A percentile compares a stretch with the other conserved stretches of the same genome.
phyloP scores from a whole-genome alignment of 2,329 filamentous ascomycete genomes.

The Diaporthe ampelina region DNA sequence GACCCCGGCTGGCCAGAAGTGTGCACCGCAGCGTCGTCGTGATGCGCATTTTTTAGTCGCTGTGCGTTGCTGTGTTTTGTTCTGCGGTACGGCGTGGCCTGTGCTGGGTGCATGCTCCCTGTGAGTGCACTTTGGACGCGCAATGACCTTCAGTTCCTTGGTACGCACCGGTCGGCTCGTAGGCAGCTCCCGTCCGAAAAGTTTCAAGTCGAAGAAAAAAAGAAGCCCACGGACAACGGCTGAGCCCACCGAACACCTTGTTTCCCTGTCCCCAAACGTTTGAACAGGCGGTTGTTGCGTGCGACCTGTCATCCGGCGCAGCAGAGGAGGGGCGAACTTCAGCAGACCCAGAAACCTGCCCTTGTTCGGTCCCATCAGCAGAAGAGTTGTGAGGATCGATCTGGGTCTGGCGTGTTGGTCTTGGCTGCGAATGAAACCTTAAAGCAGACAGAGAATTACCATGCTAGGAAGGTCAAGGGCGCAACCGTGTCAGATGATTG shows the following conservation, averaged over 20 bases:
- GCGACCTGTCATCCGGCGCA: constrained; percentile 27
- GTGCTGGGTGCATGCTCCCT: neutral
- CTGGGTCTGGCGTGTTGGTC: neutral
- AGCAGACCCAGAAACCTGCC: neutral
- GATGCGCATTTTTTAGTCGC: neutral
- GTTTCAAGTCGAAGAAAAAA: neutral
- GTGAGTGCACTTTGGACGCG: neutral
- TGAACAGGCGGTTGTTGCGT: constrained; percentile 16
- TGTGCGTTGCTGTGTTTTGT: neutral
- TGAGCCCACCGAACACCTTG: constrained; percentile 12
- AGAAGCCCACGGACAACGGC: constrained; percentile 5
- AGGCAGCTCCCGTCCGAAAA: constrained; percentile 11
- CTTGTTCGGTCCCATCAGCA: constrained; percentile 8
- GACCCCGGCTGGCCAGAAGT: neutral
- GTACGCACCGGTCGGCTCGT: neutral
- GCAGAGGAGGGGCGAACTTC: constrained; percentile 14
- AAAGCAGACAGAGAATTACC: constrained; percentile 26
- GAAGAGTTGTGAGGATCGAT: constrained; percentile 16
- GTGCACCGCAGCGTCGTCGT: neutral
- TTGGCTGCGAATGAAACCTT: constrained; percentile 28
- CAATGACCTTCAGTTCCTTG: constrained; percentile 18
- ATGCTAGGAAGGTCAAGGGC: constrained; percentile 28
- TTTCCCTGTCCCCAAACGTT: constrained; percentile 10
- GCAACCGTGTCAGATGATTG: constrained; percentile 35
- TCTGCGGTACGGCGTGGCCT: neutral